Percentiles rank a stretch among this genome's conserved stretches.
Conservation (phyloP, 148 eudicot species). For the Cornus controversa region DNA sequence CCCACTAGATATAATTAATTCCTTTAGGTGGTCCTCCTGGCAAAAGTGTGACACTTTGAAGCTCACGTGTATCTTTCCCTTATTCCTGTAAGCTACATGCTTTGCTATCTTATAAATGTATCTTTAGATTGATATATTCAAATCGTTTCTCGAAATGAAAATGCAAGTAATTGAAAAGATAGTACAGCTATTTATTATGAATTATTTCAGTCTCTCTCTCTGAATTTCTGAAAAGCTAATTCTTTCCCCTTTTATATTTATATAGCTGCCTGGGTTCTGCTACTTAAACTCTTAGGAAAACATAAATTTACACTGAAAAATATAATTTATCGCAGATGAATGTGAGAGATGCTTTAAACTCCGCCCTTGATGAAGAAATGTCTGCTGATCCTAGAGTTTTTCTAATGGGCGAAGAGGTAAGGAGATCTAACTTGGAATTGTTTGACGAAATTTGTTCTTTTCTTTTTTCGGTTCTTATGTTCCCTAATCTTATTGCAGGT, state of each 20-base stretch:
- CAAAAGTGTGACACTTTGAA: too few species aligned
- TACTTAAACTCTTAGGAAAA: background rate
- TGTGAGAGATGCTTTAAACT: slow-evolving; percentile 76
- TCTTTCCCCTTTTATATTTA: background rate
- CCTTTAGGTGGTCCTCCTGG: too few species aligned
- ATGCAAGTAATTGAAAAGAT: too few species aligned
- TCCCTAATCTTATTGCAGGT: slow-evolving; percentile 41
- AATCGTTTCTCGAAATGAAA: too few species aligned
- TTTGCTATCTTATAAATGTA: too few species aligned
- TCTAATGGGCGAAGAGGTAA: slow-evolving; percentile 89
- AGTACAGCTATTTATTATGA: too few species aligned
- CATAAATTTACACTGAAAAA: background rate
- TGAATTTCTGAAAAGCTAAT: background rate
- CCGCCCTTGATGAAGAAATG: slow-evolving; percentile 90
- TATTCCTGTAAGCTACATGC: too few species aligned
- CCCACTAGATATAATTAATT: too few species aligned
- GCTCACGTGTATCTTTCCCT: too few species aligned
- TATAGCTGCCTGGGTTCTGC: background rate
- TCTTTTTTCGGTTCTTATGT: background rate
- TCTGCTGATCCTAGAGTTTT: slow-evolving; percentile 68
- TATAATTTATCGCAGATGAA: slow-evolving; percentile 42
- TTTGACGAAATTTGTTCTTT: background rate
- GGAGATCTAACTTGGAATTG: too few species aligned
- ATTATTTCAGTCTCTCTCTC: too few species aligned
- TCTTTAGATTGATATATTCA: too few species aligned